Evolutionary conservation across 1,284 basidiomycete genomes (phyloP).

Genomic region (Cerioporus squamosus): DNA sequence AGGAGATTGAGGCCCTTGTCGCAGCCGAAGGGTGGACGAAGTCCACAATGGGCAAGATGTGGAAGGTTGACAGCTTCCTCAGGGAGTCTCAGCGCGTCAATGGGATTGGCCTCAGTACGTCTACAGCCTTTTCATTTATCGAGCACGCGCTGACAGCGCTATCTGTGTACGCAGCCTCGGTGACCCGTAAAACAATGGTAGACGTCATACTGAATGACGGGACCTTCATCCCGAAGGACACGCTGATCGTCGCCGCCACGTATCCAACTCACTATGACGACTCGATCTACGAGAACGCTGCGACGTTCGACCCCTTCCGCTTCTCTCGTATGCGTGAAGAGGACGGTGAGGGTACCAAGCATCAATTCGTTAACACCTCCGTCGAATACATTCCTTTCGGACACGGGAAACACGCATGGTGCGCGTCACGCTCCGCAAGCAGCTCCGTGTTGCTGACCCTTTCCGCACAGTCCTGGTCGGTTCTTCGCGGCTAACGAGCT

Average conservation of each 20-base stretch:
- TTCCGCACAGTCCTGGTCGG: constrained; percentile 41
- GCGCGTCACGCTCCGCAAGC: not conserved
- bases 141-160: not conserved
- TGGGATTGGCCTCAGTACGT: constrained; percentile 31
- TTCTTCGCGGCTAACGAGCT: constrained; percentile 51
- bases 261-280: constrained; percentile 45
- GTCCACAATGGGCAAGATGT: constrained; percentile 45
- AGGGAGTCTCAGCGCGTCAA: constrained; percentile 49
- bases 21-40: constrained; percentile 48
- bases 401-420: constrained; percentile 36
- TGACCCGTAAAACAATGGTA: constrained; percentile 14
- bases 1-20: constrained; percentile 46
- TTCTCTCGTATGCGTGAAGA: constrained; percentile 45
- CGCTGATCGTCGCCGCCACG: constrained; percentile 44
- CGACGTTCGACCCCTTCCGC: constrained; percentile 47
- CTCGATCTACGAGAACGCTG: constrained; percentile 42
- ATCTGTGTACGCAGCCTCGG: not conserved
- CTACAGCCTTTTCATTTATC: constrained; percentile 2
- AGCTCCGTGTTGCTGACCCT: not conserved
- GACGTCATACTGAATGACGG: constrained; percentile 46
- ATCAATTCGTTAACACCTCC: constrained; percentile 33
- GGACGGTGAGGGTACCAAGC: constrained; percentile 25
- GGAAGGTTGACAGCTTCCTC: constrained; percentile 57
- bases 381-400: constrained; percentile 36
- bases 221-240: constrained; percentile 45